phyloP scores from a whole-genome alignment of 192 early-diverging fungal genomes.

The Linnemannia elongata region DNA sequence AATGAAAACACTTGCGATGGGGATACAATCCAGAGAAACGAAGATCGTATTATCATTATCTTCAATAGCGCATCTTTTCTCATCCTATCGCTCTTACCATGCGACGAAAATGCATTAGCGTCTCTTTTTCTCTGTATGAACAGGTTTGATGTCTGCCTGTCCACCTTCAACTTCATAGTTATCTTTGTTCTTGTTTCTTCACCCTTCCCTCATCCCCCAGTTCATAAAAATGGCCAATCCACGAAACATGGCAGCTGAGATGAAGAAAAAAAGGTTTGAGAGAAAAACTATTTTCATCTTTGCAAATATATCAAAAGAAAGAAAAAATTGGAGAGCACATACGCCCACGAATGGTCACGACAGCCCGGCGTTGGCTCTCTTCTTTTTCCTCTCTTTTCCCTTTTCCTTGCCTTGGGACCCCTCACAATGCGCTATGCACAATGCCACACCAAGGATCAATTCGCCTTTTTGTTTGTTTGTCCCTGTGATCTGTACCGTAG shows the following conservation, averaged over 20 bases:
- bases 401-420: neutral
- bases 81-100: neutral
- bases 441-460: neutral
- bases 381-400: neutral
- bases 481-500: neutral
- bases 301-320: neutral
- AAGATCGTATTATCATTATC: neutral
- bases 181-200: neutral
- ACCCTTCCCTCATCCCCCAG: neutral
- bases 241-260: slow-evolving; percentile 3
- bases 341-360: slow-evolving; percentile 1
- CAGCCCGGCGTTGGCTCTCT: neutral
- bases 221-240: neutral
- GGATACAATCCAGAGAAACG: neutral
- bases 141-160: neutral
- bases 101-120: neutral
- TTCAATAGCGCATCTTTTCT: neutral
- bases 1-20: neutral
- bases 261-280: neutral
- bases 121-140: neutral
- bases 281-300: slow-evolving; percentile 2
- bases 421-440: neutral
- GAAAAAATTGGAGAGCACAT: neutral
- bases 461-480: neutral
- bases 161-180: neutral